Conservation (phyloP, 306 rosid genomes). For the Phaseolus lunatus region DNA sequence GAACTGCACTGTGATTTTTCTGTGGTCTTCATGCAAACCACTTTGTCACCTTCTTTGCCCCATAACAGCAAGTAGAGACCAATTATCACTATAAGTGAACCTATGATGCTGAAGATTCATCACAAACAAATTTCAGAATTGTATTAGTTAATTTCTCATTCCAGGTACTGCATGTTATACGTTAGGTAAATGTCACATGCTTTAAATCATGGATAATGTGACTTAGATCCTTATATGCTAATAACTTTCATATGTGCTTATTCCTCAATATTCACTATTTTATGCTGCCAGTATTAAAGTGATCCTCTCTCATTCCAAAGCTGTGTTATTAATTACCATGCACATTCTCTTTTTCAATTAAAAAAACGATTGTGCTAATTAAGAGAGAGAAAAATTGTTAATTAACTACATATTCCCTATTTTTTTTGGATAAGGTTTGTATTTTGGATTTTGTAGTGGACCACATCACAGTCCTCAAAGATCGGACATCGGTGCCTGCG, state of each 20-base stretch:
- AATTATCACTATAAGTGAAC: slow-evolving; percentile 64
- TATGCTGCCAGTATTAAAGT: neutral
- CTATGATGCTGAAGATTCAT: slow-evolving; percentile 67
- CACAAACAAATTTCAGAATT: neutral
- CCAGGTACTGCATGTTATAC: neutral
- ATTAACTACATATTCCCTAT: neutral
- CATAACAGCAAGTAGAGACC: slow-evolving; percentile 79
- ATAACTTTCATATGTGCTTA: neutral
- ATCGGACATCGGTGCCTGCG: too few relatives aligned
- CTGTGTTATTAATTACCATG: too few relatives aligned
- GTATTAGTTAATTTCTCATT: neutral
- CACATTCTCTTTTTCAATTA: neutral
- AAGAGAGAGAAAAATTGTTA: neutral
- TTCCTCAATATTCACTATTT: neutral
- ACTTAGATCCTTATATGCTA: neutral
- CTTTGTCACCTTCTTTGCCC: slow-evolving; percentile 77
- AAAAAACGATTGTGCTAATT: neutral
- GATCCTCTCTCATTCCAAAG: too few relatives aligned
- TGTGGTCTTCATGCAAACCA: slow-evolving; percentile 46
- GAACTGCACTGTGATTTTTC: slow-evolving; percentile 34
- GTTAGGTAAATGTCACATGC: neutral
- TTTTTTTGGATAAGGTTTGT: slow-evolving; percentile 2
- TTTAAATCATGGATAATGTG: neutral
- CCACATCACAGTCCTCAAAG: too few relatives aligned
- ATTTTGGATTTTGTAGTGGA: too few relatives aligned